Evolutionary conservation across 768 basidiomycete genomes (phyloP), one percentile per base, ranked within the genome.

Genomic region (Paxillus rubicundulus): DNA sequence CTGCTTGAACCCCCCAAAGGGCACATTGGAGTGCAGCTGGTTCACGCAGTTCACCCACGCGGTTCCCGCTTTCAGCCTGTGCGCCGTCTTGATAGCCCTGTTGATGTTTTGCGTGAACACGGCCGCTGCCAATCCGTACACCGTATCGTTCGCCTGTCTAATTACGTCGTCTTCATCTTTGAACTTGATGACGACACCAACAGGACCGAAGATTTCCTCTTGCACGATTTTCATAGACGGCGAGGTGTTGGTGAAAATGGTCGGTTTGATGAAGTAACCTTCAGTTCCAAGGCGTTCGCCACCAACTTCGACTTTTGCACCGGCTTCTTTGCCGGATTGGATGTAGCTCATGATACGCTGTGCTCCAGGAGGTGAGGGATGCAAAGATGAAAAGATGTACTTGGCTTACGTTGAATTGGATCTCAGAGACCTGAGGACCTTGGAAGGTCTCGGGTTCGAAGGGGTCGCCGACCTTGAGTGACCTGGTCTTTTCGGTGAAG

Each of bases 1-100:
- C 62, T 87, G 82, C 76, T 92, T 94, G 78, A 77, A 92, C 9
- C 92, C 92, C 55, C 92, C 92, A 63, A 93, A 93, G 0, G 92
- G 89, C 17, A 89, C 75, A 24, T 76, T 53, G 6, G 65, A 51
- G 27, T 63, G 20, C 27, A 66, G 46, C 28, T 61, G 56, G 50
- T 74, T 70, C 10, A 61, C 49, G 39, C 66, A 71, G 53, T 72
- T 73, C 40, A 86, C 75, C 86, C 87, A 93, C 4, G 78, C 81
- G 5, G 90, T 92, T 32, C 94, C 94, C 5, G 91, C 88, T 61
- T 89, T 80, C 54, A 98, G 73, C 53, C 71, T 77, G 66, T 91
- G 84, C 8, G 90, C 88, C 2, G 84, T 82, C 53, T 74, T 72
- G 49, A 95, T 71, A 0, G 89, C 92, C 24, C 86, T 79, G 58